phyloP scores from a whole-genome alignment of 208 protist genomes.

The Histomonas meleagridis region DNA sequence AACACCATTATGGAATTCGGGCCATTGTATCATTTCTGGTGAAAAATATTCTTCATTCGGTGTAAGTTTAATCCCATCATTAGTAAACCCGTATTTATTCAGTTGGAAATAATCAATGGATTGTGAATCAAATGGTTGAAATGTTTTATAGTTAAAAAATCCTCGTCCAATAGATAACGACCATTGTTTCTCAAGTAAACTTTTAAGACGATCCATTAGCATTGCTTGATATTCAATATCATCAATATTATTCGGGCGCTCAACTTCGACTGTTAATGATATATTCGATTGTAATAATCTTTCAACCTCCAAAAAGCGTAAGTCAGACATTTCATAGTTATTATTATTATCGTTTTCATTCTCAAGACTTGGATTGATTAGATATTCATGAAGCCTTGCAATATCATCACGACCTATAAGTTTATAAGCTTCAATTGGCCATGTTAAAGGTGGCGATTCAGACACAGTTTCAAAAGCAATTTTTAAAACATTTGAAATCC shows the following conservation, averaged over 20 bases:
- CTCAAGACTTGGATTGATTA: background rate
- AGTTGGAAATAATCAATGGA: background rate
- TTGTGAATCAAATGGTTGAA: background rate
- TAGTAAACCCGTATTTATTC: background rate
- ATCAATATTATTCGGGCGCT: background rate
- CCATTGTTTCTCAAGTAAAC: conserved; percentile 9
- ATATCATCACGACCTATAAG: conserved; percentile 17
- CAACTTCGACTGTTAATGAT: background rate
- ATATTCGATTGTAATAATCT: conserved; percentile 7
- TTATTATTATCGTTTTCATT: too few species aligned
- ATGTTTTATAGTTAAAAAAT: background rate
- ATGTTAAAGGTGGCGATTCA: background rate
- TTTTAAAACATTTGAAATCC: background rate
- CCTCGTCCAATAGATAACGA: background rate
- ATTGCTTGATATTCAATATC: conserved; percentile 26
- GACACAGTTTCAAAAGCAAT: background rate
- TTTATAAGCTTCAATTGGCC: background rate
- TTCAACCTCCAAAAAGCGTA: background rate
- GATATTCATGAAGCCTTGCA: background rate
- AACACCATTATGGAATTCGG: background rate
- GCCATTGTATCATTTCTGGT: background rate
- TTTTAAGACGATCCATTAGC: background rate
- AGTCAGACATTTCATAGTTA: background rate
- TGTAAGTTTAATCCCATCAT: background rate
- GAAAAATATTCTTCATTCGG: background rate